A percentile compares a stretch with the other conserved stretches of the same genome.
These are phyloP conservation scores for Fusarium dlaminii DNA, from an alignment of 2,329 filamentous ascomycete genomes.

Conservation along the genomic window DNA sequence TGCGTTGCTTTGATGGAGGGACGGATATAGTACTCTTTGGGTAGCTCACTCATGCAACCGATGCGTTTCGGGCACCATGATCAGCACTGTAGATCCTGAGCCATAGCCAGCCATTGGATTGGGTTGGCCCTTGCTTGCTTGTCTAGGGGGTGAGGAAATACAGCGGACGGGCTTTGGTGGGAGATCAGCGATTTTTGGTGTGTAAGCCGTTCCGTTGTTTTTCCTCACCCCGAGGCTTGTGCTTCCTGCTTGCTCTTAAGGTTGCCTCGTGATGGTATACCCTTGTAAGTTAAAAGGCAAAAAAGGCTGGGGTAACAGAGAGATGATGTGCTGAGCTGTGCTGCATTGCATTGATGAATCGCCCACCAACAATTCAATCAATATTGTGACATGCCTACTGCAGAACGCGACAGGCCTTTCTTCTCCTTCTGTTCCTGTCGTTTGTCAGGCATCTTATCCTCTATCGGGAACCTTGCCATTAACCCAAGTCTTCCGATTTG, in stretches of 20 bases:
- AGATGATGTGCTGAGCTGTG: constrained; percentile 9
- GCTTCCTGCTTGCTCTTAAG: not conserved
- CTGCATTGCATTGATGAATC: constrained; percentile 22
- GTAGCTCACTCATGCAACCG: constrained; percentile 2
- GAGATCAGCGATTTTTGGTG: too few relatives aligned
- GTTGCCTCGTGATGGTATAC: constrained; percentile 11
- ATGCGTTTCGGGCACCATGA: constrained; percentile 23
- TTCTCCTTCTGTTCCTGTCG: constrained; percentile 21
- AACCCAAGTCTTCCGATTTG: constrained; percentile 25
- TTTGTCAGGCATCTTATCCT: constrained; percentile 22
- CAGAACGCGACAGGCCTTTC: not conserved
- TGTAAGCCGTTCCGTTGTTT: too few relatives aligned
- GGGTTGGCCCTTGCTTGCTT: constrained; percentile 9
- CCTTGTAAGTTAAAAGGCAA: not conserved
- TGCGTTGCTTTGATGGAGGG: constrained; percentile 2
- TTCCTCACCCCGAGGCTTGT: not conserved
- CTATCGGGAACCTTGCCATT: constrained; percentile 1
- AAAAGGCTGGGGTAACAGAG: constrained; percentile 2
- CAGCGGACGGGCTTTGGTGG: too few relatives aligned
- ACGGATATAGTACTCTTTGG: constrained; percentile 1
- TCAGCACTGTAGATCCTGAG: constrained; percentile 20
- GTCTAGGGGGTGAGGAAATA: too few relatives aligned
- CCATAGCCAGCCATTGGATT: not conserved
- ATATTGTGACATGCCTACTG: not conserved
- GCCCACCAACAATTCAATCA: not conserved